Base-by-base conservation (phyloP, 768 basidiomycete species). In the Sporobolomyces pararoseus region DNA sequence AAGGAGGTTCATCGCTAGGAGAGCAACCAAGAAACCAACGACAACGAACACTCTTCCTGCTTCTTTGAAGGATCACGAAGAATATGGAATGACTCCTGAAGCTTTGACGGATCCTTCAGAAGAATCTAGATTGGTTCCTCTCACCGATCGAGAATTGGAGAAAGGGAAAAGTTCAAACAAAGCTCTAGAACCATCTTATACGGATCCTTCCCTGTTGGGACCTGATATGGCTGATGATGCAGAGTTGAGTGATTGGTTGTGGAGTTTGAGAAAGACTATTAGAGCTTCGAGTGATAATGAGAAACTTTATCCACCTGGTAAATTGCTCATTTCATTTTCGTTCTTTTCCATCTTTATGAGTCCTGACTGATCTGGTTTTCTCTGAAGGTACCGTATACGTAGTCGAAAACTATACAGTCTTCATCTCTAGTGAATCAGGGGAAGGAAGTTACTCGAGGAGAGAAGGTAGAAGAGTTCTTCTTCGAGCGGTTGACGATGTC, bases 221-320 rank as follows among this genome's bases (percentile, higher is more conserved):
- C 10, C 54, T 13, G 69, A 68, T 34, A 49, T 66, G 32, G 60
- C 55, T 29, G 69, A 68, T 46, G 69, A 74, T n/a, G 34, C 34
- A 27, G 78, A 77, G 44, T 58, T 79, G 25, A 73, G 74, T 52
- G 78, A 80, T 55, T 81, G 80, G 79, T 72, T 80, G 57, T 75
- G 76, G 71, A 71, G 69, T 19, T 55, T 81, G 27, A 75, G 78
- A 63, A 80, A 78, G 74, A 80, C 81, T 10, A 77, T 81, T 73
- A 47, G 79, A 17, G 80, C 80, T 19, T 77, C 78, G 69, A 80
- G 79, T 76, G 76, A 78, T 66, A 78, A 76, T 57, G 79, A 78
- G n/a, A 80, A 81, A 72, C 75, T 81, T 29, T 79, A 77, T 57
- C 79, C 79, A 2, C 78, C 80, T 3, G 80, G 79, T 19, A 65